Conservation (phyloP, 2,329 filamentous ascomycete species). For the Botrytis pseudocinerea region DNA sequence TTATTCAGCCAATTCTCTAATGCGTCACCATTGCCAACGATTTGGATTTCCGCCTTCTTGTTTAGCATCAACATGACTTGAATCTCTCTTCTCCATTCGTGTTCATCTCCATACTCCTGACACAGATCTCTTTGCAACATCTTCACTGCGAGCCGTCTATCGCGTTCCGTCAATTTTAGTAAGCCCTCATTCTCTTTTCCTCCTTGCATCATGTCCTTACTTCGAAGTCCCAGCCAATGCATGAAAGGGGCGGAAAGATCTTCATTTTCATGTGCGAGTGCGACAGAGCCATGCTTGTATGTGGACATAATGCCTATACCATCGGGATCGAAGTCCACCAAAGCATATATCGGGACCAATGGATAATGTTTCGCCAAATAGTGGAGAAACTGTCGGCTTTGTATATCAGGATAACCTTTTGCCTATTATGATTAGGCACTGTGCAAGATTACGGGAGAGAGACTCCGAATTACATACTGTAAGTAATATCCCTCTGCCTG, state of each 20-base stretch:
- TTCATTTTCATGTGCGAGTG: constrained; percentile 58
- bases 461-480: constrained; percentile 52
- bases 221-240: constrained; percentile 62
- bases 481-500: constrained; percentile 62
- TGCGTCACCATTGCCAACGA: constrained; percentile 51
- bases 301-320: constrained; percentile 72
- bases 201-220: constrained; percentile 33
- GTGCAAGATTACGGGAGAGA: neutral
- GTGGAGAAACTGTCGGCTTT: constrained; percentile 65
- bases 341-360: constrained; percentile 57
- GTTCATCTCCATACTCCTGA: constrained; percentile 38
- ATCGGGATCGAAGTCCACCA: constrained; percentile 77
- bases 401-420: constrained; percentile 79
- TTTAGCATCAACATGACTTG: constrained; percentile 74
- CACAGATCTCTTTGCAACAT: constrained; percentile 51
- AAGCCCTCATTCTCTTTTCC: constrained; percentile 17
- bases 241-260: constrained; percentile 52
- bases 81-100: constrained; percentile 55
- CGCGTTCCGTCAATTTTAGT: constrained; percentile 25
- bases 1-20: constrained; percentile 39
- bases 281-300: constrained; percentile 69
- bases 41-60: constrained; percentile 76
- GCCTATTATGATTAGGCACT: constrained; percentile 50
- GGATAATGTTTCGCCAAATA: constrained; percentile 51
- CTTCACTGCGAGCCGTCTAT: constrained; percentile 57